Conservation (phyloP, 257 asterid species). For the Mitragyna speciosa region DNA sequence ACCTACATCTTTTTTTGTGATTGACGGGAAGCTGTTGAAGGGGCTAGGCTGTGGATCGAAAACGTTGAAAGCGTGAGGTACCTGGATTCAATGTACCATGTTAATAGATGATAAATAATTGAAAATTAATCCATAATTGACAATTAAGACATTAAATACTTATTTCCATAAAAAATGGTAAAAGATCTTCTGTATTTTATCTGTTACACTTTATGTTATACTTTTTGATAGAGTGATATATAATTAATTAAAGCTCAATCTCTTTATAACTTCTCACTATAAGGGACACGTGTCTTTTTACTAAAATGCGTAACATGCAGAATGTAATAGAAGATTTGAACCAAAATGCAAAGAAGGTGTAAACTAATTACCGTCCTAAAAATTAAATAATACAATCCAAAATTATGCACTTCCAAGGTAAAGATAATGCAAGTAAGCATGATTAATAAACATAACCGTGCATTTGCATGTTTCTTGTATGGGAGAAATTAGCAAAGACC, state of each 20-base stretch:
- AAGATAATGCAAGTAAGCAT: background rate
- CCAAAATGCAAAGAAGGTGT: background rate
- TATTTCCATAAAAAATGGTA: too few species aligned
- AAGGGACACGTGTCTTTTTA: too few species aligned
- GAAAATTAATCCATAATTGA: background rate
- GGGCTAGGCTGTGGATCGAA: slow-evolving; percentile 63
- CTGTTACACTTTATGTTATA: too few species aligned
- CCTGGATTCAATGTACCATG: slow-evolving; percentile 35
- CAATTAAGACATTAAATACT: background rate
- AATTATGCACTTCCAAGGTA: background rate
- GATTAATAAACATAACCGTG: background rate
- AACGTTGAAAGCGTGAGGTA: slow-evolving; percentile 71
- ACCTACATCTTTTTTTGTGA: slow-evolving; percentile 78
- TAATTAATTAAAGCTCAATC: too few species aligned
- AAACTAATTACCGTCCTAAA: too few species aligned
- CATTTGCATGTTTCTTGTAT: background rate
- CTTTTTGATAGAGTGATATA: too few species aligned
- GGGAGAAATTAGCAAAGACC: background rate
- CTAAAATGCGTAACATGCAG: too few species aligned
- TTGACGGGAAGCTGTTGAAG: slow-evolving; percentile 45
- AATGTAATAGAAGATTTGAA: too few species aligned
- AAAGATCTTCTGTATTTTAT: too few species aligned
- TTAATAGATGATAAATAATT: background rate
- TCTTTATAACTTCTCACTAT: too few species aligned
- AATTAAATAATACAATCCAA: background rate